phyloP scores from a whole-genome alignment of 164 flowering plant species.

The Umbellularia californica region DNA sequence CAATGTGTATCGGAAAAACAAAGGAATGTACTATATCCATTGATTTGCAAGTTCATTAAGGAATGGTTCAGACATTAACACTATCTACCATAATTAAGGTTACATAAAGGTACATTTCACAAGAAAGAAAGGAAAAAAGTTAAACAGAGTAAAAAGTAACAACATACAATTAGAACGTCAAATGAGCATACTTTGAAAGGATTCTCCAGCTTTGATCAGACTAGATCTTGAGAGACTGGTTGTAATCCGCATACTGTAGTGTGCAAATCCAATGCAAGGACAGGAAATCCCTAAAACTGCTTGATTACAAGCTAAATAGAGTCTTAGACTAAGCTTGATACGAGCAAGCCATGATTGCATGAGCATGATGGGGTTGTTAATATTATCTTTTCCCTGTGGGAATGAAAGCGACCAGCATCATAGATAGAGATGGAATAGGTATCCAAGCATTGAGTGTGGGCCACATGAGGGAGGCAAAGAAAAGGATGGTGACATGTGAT shows the following conservation, averaged over 20 bases:
- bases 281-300: background rate
- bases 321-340: too few relatives aligned
- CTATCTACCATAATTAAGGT: background rate
- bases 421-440: slow-evolving; percentile 46
- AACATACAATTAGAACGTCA: background rate
- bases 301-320: background rate
- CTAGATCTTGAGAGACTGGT: background rate
- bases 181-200: background rate
- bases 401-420: slow-evolving; percentile 63
- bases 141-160: too few relatives aligned
- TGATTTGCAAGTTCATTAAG: background rate
- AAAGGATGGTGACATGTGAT: slow-evolving; percentile 26
- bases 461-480: slow-evolving; percentile 31
- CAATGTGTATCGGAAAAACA: too few relatives aligned
- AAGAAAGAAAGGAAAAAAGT: background rate
- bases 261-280: background rate
- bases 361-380: slow-evolving; percentile 21
- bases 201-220: background rate
- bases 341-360: slow-evolving; percentile 18
- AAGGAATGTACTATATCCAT: background rate
- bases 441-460: slow-evolving; percentile 40
- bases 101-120: background rate
- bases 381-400: slow-evolving; percentile 33
- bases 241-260: background rate
- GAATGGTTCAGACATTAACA: background rate